These are phyloP conservation scores for Tricholoma terreum DNA, from an alignment of 768 basidiomycete genomes.

Conservation along the genomic window DNA sequence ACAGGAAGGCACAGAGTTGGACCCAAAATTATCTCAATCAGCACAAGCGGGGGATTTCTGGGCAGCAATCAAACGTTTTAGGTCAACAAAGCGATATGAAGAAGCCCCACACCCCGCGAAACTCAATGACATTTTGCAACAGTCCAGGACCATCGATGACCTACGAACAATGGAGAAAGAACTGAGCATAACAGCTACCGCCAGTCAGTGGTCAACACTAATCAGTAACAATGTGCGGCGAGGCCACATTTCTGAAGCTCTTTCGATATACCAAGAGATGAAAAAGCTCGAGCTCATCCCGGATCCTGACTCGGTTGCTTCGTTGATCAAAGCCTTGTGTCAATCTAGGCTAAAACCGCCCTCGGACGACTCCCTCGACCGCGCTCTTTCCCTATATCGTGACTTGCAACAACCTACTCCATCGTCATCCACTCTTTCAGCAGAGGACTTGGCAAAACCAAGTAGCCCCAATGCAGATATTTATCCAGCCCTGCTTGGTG, in stretches of 20 bases:
- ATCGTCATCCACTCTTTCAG: conserved; percentile 14
- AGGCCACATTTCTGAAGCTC: conserved; percentile 37
- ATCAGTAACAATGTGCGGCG: conserved; percentile 47
- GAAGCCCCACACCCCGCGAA: conserved; percentile 25
- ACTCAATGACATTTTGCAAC: conserved; percentile 41
- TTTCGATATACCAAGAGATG: conserved; percentile 49
- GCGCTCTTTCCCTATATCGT: conserved; percentile 51
- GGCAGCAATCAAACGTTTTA: conserved; percentile 34
- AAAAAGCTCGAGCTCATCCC: conserved; percentile 42
- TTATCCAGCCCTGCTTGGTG: conserved; percentile 52
- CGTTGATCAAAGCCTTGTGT: conserved; percentile 52
- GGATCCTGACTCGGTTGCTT: conserved; percentile 50
- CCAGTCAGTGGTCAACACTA: conserved; percentile 52
- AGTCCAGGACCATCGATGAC: conserved; percentile 38
- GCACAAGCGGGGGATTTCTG: conserved; percentile 28
- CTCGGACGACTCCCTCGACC: conserved; percentile 44
- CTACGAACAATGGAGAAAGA: conserved; percentile 39
- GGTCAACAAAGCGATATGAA: conserved; percentile 31
- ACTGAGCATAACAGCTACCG: conserved; percentile 38
- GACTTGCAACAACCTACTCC: conserved; percentile 31
- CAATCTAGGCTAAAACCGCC: conserved; percentile 30
- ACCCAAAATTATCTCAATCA: conserved; percentile 9
- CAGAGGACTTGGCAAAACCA: conserved; percentile 30
- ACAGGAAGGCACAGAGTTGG: conserved; percentile 10
- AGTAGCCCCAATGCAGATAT: conserved; percentile 48